These are phyloP conservation scores for Pelargonium hybrid DNA, from an alignment of 441 rosid species.

Conservation along the genomic window DNA sequence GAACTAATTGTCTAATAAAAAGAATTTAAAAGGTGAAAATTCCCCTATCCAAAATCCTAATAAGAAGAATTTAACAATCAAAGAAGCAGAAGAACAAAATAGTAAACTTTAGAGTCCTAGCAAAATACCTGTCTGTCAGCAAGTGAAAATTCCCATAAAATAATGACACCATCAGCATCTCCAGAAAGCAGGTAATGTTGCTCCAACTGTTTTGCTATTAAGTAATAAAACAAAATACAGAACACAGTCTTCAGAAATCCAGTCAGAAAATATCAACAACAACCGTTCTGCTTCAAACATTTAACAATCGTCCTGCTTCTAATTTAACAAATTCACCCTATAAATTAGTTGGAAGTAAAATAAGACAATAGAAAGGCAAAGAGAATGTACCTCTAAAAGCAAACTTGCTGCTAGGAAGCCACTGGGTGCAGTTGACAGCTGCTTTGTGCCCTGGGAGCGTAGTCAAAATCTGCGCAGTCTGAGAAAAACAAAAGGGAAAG, in stretches of 20 bases:
- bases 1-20: no score
- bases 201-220: conserved; percentile 49
- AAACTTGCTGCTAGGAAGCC: conserved; percentile 77
- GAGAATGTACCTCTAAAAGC: conserved; percentile 53
- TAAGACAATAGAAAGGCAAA: not conserved
- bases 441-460: conserved; percentile 87
- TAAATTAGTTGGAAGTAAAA: not conserved
- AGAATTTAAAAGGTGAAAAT: no score
- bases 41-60: no score
- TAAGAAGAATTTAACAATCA: no score
- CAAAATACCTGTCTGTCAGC: conserved; percentile 37
- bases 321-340: not conserved
- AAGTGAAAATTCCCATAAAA: conserved; percentile 66
- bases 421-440: conserved; percentile 75
- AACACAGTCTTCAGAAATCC: not conserved
- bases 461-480: conserved; percentile 80
- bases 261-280: no score
- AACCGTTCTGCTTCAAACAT: no score
- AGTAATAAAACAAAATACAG: not conserved
- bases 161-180: conserved; percentile 62
- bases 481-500: conserved; percentile 6
- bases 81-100: not conserved
- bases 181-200: conserved; percentile 74
- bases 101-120: not conserved
- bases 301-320: no score